A percentile compares a stretch with the other conserved stretches of the same genome.
phyloP scores from a whole-genome alignment of 192 early-diverging fungal species.

The Gaertneriomyces semiglobifer region DNA sequence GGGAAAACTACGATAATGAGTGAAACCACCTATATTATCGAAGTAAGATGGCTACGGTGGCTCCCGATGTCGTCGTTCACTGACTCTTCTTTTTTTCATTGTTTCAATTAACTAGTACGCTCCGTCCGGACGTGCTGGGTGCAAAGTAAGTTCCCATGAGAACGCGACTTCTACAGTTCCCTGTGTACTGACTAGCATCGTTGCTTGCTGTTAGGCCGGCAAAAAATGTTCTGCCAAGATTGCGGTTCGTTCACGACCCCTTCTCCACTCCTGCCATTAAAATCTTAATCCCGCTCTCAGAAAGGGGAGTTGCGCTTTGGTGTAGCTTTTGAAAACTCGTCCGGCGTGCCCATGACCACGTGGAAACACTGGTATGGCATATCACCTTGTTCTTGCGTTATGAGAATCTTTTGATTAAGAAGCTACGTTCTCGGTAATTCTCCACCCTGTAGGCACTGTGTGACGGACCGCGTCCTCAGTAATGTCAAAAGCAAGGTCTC shows the following conservation, averaged over 20 bases:
- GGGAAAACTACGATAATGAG: neutral
- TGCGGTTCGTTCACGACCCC: neutral
- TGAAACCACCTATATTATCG: slow-evolving; percentile 8
- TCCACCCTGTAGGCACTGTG: neutral
- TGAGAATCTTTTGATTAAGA: neutral
- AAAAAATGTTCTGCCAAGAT: neutral
- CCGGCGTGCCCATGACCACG: slow-evolving; percentile 4
- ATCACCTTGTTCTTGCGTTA: neutral
- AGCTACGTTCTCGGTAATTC: neutral
- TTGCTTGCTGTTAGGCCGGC: neutral
- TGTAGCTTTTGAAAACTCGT: neutral
- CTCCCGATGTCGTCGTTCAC: neutral
- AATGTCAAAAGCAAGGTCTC: slow-evolving; percentile 1
- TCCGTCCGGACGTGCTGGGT: neutral
- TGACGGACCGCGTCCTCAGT: neutral
- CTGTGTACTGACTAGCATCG: no score
- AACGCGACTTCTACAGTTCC: no score
- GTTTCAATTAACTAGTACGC: slow-evolving; percentile 1
- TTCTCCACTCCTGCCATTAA: neutral
- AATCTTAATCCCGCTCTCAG: neutral
- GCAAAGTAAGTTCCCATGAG: neutral
- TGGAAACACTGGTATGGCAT: neutral
- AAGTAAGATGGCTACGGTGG: neutral
- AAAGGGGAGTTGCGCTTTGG: slow-evolving; percentile 7
- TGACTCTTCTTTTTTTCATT: neutral